Base-by-base conservation (phyloP, 345 rosid genomes). In the Dimocarpus longan region DNA sequence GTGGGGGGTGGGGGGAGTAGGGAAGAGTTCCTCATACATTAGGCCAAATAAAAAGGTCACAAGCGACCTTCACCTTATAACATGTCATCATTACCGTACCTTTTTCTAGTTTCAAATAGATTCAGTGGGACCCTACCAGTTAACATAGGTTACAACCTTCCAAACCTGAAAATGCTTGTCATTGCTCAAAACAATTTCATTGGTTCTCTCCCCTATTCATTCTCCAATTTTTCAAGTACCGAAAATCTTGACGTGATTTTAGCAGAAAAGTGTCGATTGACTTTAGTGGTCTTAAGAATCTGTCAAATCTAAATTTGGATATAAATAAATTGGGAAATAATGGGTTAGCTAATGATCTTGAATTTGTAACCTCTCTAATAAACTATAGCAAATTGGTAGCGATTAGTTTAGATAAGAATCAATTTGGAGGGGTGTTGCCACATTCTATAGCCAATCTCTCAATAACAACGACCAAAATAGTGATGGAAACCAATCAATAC, bases 161-260 rank as follows among this genome's bases (percentile, higher is more conserved):
- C 80, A 18, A 75, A 72, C 46, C 46, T 84, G 1, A 3, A 21
- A 15, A 1, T 5, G 13, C 0, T 80, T 57, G 0, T 5, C 6
- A 1, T 81, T 13, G 15, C 50, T 46, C 11, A 46, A 10, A 46
- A 46, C 50, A 46, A 46, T 46, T 46, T 46, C 50, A 46, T 5
- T 6, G 50, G 50, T 46, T 10, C 50, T 3, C 50, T 46, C 8
- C 50, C 50, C 11, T 46, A 46, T 46, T 79, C 87, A 9, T 8
- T 82, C n/a, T 68, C 80, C 54, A 85, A 85, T 46, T 71, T 71
- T 5, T 67, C 81, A 0, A 67, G 80, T 22, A 68, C 83, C 1
- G 0, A 5, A n/a, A 0, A 0, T 8, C 52, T 78, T 43, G 0
- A 1, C 18, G 1, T 75, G 9, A 0, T 5, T 24, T 71, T 22